A percentile compares a stretch with the other conserved stretches of the same genome.
Conservation (phyloP, 2,329 filamentous ascomycete genomes). For the Aspergillus sp. region DNA sequence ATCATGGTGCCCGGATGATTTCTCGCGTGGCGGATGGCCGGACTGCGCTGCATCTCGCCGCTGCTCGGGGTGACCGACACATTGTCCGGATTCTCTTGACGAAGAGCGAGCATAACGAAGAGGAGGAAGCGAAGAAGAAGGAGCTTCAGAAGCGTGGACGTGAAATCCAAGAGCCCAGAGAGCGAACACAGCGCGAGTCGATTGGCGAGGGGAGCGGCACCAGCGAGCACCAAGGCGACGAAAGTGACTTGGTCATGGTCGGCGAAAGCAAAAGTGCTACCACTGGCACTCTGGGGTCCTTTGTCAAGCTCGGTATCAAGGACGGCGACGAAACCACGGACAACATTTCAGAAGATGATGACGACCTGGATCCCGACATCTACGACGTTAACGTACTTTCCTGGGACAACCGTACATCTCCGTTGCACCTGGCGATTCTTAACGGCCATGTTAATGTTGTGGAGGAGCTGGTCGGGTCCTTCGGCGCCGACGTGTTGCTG, state of each 20-base stretch:
- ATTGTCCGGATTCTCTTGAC: conserved; percentile 65
- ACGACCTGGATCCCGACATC: conserved; percentile 63
- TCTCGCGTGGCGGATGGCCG: conserved; percentile 68
- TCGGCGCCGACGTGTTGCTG: conserved; percentile 66
- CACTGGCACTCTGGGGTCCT: conserved; percentile 58
- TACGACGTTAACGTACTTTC: conserved; percentile 69
- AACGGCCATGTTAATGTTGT: conserved; percentile 62
- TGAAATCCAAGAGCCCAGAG: conserved; percentile 31
- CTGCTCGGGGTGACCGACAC: conserved; percentile 55
- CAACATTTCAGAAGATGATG: conserved; percentile 44
- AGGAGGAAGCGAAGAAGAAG: conserved; percentile 40
- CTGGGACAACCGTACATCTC: conserved; percentile 67
- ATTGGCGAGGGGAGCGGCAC: conserved; percentile 16
- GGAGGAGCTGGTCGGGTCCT: conserved; percentile 57
- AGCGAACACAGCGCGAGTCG: no score
- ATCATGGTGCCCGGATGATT: conserved; percentile 62
- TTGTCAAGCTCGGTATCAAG: conserved; percentile 52
- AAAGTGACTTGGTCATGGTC: conserved; percentile 22
- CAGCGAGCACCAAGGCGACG: conserved; percentile 19
- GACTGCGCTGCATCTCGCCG: conserved; percentile 75
- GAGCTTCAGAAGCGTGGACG: conserved; percentile 11
- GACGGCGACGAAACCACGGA: conserved; percentile 23
- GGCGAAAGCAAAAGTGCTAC: conserved; percentile 44
- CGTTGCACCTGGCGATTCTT: conserved; percentile 70
- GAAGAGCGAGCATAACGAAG: conserved; percentile 58